phyloP scores from a whole-genome alignment of 1,139 yeast species.

The Pichia sp. region DNA sequence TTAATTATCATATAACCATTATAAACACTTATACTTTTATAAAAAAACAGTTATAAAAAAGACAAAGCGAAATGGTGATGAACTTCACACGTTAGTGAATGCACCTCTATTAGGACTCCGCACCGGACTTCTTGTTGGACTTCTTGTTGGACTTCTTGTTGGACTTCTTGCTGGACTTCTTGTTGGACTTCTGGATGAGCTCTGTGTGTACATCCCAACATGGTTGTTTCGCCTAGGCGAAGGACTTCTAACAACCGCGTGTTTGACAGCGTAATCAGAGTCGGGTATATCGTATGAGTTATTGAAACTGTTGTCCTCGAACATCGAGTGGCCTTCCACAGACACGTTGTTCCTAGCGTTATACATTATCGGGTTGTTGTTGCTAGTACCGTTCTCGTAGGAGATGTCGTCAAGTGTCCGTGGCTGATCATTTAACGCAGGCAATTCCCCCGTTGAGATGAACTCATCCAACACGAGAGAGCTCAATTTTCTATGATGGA shows the following conservation, averaged over 20 bases:
- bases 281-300: conserved; percentile 14
- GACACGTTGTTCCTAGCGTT: background rate
- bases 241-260: conserved; percentile 6
- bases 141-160: background rate
- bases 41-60: background rate
- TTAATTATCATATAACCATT: background rate
- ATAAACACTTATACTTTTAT: background rate
- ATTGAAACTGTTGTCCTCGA: conserved; percentile 9
- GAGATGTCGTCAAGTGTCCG: conserved; percentile 4
- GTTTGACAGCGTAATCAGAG: conserved; percentile 10
- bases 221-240: conserved; percentile 9
- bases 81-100: background rate
- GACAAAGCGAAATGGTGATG: background rate
- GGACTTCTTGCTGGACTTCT: conserved; percentile 10
- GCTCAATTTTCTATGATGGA: conserved; percentile 25
- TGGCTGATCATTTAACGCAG: conserved; percentile 12
- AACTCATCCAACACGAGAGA: conserved; percentile 27
- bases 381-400: background rate
- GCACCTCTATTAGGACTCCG: conserved; percentile 3
- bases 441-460: conserved; percentile 28
- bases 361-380: conserved; percentile 1
- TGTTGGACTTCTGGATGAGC: conserved; percentile 15
- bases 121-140: background rate
- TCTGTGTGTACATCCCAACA: conserved; percentile 4
- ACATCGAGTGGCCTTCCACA: conserved; percentile 18